Percentiles rank a stretch among this genome's conserved stretches.
Conservation (phyloP, 2,329 filamentous ascomycete species). For the Curvularia lunata region DNA sequence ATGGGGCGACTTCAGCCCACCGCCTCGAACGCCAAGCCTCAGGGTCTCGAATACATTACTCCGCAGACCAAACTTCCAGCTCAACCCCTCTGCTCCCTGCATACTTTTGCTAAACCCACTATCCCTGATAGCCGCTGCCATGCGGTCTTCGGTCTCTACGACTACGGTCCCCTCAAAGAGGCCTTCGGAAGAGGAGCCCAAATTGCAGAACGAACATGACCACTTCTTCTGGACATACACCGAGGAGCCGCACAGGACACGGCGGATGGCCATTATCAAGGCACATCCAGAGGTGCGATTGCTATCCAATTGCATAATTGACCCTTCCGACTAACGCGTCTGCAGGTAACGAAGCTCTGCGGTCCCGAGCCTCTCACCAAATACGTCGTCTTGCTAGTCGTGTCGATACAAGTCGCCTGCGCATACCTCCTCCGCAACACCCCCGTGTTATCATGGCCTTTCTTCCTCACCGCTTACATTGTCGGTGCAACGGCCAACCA, state of each 20-base stretch:
- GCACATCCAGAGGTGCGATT: conserved; percentile 86
- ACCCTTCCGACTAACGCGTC: neutral
- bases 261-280: conserved; percentile 94
- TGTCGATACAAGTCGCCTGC: conserved; percentile 77
- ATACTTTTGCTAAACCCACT: conserved; percentile 6
- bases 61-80: conserved; percentile 12
- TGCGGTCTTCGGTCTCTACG: conserved; percentile 48
- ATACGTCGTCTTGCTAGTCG: conserved; percentile 85
- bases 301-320: neutral
- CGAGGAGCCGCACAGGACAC: conserved; percentile 92
- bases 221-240: conserved; percentile 99
- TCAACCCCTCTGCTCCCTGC: conserved; percentile 14
- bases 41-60: conserved; percentile 11
- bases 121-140: conserved; percentile 20
- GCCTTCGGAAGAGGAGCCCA: conserved; percentile 24
- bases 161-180: conserved; percentile 38
- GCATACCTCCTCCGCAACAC: conserved; percentile 79
- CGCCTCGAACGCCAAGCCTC: conserved; percentile 15
- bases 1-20: conserved; percentile 14
- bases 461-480: conserved; percentile 86
- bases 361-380: conserved; percentile 95
- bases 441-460: conserved; percentile 80
- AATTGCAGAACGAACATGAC: conserved; percentile 47
- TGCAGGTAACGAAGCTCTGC: conserved; percentile 91
- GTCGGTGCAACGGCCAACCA: conserved; percentile 96